Evolutionary conservation across 192 early-diverging fungal species (phyloP), one percentile per base, ranked within the genome.

Genomic region (Backusella parvicylindrica): DNA sequence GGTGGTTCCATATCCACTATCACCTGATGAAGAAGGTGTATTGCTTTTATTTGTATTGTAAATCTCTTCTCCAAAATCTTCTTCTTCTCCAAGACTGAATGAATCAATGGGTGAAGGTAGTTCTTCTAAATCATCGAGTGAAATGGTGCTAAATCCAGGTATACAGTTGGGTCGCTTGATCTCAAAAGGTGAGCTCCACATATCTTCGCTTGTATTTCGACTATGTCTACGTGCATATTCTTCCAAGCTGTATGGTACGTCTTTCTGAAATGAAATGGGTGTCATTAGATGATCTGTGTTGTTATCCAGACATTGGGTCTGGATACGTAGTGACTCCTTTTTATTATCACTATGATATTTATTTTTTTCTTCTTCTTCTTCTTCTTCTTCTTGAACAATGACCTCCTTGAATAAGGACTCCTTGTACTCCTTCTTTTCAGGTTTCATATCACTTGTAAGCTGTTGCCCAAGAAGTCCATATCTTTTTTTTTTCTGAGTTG

Each of bases 1-100:
- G 35, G 70, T 72, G 13, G 70, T 72, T 3, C 70, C 70, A 60
- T 72, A 72, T 5, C 70, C 70, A 35, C 70, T 72, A 18, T 72
- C 70, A 49, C 47, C 70, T 13, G 70, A 72, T 35, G 49, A 72
- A 15, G 70, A 68, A 8, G 66, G 66, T 21, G 66, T 72, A 15
- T 56, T 72, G 21, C 49, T 72, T 9, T 68, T 68, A 3, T 68
- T 68, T 37, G 66, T 68, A 36, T 68, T 35, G 21, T 37, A 68
- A 21, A 68, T 68, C 1, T 68, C 66, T 36, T 68, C 66, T 68
- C 21, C 53, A 12, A 60, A 60, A 11, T 28, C 53, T 12, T 68
- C 66, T 13, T 60, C 53, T 2, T 68, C 66, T 6, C 23, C 23
- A 21, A 60, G 11, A 26, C 21, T 36, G 36, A 38, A 40, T 41